Conservation (phyloP, 306 rosid genomes). For the Astragalus glycyphyllos region DNA sequence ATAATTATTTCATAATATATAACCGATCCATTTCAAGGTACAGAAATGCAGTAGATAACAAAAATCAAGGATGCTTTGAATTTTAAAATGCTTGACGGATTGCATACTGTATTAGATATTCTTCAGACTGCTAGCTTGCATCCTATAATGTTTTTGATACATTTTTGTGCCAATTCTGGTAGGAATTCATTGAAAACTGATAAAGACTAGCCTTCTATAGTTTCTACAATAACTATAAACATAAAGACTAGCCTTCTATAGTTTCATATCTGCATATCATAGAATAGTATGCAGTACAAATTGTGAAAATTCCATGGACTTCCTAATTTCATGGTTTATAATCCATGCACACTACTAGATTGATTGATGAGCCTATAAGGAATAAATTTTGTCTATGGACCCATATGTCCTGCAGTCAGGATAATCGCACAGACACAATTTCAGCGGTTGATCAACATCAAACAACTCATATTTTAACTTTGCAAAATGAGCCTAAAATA, state of each 20-base stretch:
- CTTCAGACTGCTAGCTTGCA: background rate
- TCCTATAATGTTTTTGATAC: background rate
- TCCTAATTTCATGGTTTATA: background rate
- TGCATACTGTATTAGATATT: conserved; percentile 7
- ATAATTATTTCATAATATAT: background rate
- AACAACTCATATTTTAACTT: too few species aligned
- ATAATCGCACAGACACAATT: too few species aligned
- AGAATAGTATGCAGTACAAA: background rate
- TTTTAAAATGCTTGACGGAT: background rate
- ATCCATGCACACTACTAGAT: conserved; percentile 1
- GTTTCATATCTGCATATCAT: background rate
- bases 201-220: background rate
- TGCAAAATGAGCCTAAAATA: too few species aligned
- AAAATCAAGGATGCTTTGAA: background rate
- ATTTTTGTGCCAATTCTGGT: background rate
- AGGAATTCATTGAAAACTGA: background rate
- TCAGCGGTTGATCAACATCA: too few species aligned
- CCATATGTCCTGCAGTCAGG: background rate
- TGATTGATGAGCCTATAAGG: background rate
- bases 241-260: background rate
- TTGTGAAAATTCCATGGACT: background rate
- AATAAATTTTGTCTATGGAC: background rate
- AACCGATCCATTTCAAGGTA: conserved; percentile 1
- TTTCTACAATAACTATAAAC: background rate
- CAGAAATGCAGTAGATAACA: background rate